Conservation (phyloP, 2,329 filamentous ascomycete genomes). For the Pseudocercospora crystallina region DNA sequence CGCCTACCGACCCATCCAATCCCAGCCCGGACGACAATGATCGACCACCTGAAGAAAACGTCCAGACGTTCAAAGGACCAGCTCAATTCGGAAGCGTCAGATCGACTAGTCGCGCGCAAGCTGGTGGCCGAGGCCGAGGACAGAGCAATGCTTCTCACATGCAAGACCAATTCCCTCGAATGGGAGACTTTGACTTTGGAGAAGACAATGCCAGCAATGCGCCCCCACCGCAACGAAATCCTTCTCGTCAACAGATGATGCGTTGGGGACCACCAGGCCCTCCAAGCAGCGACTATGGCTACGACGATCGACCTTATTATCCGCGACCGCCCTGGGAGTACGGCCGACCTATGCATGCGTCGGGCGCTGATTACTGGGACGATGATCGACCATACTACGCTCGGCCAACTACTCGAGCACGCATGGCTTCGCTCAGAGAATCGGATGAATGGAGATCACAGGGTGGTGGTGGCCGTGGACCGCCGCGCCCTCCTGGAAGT, state of each 20-base stretch:
- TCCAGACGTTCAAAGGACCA: constrained; percentile 9
- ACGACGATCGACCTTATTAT: constrained; percentile 24
- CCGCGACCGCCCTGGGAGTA: constrained; percentile 28
- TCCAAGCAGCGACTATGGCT: constrained; percentile 24
- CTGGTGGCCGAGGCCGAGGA: constrained; percentile 16
- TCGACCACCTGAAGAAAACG: constrained; percentile 15
- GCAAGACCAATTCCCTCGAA: constrained; percentile 16
- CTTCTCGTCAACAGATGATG: constrained; percentile 28
- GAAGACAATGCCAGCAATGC: constrained; percentile 12
- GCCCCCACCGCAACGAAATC: constrained; percentile 20
- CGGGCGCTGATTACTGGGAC: constrained; percentile 21
- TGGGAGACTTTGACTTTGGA: constrained; percentile 24
- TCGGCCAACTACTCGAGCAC: constrained; percentile 24
- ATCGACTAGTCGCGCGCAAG: constrained; percentile 4
- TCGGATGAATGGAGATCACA: constrained; percentile 23
- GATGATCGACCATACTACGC: constrained; percentile 29
- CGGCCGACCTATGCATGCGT: constrained; percentile 11
- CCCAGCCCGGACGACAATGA: constrained; percentile 7
- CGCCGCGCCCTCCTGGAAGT: constrained; percentile 19
- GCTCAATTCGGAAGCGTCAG: constrained; percentile 5
- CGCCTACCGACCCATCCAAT: background rate
- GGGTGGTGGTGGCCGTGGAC: constrained; percentile 18
- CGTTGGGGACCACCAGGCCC: constrained; percentile 22
- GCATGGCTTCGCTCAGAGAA: constrained; percentile 22
- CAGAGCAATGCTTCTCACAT: constrained; percentile 21